Conservation (phyloP, 73 alveolate genomes). For the Urostyla sp. region DNA sequence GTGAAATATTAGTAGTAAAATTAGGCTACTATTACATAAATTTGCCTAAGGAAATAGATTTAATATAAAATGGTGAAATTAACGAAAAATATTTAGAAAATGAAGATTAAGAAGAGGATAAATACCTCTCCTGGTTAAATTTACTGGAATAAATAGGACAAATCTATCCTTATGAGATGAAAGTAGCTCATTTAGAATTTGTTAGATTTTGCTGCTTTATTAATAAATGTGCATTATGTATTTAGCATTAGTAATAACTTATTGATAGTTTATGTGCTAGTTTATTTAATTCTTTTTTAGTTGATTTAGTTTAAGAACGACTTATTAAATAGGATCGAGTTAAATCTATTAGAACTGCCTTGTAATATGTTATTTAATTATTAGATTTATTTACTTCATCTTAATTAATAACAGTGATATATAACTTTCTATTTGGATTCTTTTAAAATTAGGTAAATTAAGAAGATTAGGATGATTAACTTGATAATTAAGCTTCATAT, state of each 20-base stretch:
- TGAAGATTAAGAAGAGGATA: conserved; percentile 47
- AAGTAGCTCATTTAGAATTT: conserved; percentile 24
- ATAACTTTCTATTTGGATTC: conserved; percentile 21
- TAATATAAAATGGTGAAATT: conserved; percentile 12
- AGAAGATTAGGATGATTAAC: not conserved
- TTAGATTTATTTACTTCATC: conserved; percentile 16
- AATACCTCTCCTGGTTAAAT: conserved; percentile 14
- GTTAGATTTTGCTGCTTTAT: conserved; percentile 17
- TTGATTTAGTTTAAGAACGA: conserved; percentile 16
- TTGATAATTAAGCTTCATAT: not conserved
- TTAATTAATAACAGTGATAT: not conserved
- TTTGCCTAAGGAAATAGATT: conserved; percentile 27
- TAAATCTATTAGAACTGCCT: conserved; percentile 12
- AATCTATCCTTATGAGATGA: conserved; percentile 24
- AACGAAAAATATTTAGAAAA: conserved; percentile 16
- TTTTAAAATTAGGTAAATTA: not conserved
- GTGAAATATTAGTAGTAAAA: conserved; percentile 21
- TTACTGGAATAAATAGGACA: conserved; percentile 3
- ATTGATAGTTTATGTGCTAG: conserved; percentile 21
- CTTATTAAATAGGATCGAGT: conserved; percentile 5
- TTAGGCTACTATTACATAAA: not conserved
- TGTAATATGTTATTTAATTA: conserved; percentile 4
- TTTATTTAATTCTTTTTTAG: conserved; percentile 4
- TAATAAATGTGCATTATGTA: conserved; percentile 47
- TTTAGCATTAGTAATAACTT: conserved; percentile 13